Evolutionary conservation across 306 rosid genomes (phyloP).

Genomic region (Carpinus viminea): DNA sequence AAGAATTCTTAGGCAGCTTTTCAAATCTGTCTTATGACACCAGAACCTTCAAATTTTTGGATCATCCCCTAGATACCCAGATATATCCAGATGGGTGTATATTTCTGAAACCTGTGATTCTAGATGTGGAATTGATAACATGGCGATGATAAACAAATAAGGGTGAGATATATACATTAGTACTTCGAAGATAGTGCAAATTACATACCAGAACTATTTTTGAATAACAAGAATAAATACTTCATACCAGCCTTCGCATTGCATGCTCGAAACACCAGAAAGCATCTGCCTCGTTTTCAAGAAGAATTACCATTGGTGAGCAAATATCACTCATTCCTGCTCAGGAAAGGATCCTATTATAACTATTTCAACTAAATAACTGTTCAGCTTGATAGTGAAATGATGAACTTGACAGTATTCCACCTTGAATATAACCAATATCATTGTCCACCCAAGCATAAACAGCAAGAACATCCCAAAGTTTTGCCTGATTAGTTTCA

Average conservation of each 20-base stretch:
- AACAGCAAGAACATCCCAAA: slow-evolving; percentile 81
- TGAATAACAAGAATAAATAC: background rate
- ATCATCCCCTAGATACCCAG: background rate
- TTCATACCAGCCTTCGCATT: slow-evolving; percentile 89
- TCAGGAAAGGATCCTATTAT: slow-evolving; percentile 23
- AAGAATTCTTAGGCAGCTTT: background rate
- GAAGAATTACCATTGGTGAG: slow-evolving; percentile 80
- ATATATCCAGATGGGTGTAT: background rate
- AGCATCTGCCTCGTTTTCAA: slow-evolving; percentile 84
- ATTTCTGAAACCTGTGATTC: background rate
- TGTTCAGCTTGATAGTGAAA: slow-evolving; percentile 18
- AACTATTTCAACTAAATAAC: slow-evolving; percentile 24
- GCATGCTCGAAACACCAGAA: slow-evolving; percentile 95
- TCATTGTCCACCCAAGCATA: slow-evolving; percentile 90
- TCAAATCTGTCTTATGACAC: background rate
- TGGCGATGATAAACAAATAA: background rate
- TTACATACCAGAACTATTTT: background rate
- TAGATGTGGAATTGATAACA: background rate
- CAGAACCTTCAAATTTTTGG: background rate
- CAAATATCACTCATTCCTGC: slow-evolving; percentile 98
- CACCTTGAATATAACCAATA: slow-evolving; percentile 95
- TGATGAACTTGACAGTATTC: slow-evolving; percentile 13
- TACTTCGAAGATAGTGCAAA: background rate
- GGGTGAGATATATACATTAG: background rate
- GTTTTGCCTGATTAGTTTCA: slow-evolving; percentile 83